Conservation (phyloP, 78 protist species). For the Carpediemonas membranifera region DNA sequence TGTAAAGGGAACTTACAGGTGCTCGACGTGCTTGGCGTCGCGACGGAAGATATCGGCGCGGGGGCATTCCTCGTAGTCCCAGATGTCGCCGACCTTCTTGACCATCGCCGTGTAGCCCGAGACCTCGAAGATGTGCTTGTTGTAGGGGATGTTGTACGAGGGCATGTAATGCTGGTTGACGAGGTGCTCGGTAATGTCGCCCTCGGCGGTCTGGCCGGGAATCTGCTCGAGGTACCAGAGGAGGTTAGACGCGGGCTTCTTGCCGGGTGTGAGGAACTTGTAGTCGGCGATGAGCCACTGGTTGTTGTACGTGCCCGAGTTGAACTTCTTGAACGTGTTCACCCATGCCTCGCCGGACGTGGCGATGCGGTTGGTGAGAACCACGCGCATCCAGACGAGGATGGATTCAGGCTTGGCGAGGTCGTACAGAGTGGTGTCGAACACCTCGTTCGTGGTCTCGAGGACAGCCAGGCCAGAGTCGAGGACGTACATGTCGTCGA, state of each 20-base stretch:
- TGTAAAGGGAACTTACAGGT: no score
- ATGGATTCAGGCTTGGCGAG: constrained; percentile 21
- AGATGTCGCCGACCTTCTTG: no score
- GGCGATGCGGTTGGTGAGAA: constrained; percentile 44
- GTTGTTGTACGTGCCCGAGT: constrained; percentile 68
- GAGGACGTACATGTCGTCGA: constrained; percentile 31
- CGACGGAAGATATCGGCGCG: not conserved
- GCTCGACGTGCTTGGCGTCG: not conserved
- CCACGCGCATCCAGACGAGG: constrained; percentile 45
- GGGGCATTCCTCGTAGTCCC: not conserved
- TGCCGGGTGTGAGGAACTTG: constrained; percentile 47
- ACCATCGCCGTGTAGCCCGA: no score
- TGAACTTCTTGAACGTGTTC: constrained; percentile 9
- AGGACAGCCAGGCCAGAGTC: constrained; percentile 8
- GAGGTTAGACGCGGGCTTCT: constrained; percentile 32
- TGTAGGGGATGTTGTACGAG: constrained; percentile 67
- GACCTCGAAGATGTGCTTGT: no score
- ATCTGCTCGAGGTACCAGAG: constrained; percentile 65
- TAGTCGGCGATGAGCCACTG: constrained; percentile 53
- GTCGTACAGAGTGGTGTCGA: constrained; percentile 29
- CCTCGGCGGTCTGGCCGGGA: constrained; percentile 47
- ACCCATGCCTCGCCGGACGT: constrained; percentile 43
- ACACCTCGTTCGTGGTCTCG: constrained; percentile 37
- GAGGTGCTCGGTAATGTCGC: constrained; percentile 34
- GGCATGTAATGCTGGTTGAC: constrained; percentile 51